A percentile compares a stretch with the other conserved stretches of the same genome.
Conservation (phyloP, 1,139 yeast species). For the Lodderomyces elongisporus region DNA sequence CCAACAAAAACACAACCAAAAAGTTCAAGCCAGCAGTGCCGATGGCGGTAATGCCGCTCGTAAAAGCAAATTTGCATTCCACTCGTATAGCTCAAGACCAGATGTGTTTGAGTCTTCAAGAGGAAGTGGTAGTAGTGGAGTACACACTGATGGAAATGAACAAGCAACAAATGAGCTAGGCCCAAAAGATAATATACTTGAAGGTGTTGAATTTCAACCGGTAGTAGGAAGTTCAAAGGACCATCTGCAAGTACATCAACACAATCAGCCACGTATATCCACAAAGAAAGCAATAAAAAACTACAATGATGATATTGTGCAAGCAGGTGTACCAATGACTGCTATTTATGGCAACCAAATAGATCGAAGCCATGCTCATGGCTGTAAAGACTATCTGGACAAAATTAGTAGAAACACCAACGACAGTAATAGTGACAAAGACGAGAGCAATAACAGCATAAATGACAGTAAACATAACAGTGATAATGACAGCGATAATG, state of each 20-base stretch:
- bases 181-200: not conserved
- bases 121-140: conserved; percentile 30
- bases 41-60: conserved; percentile 5
- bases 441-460: conserved; percentile 11
- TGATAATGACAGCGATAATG: conserved; percentile 5
- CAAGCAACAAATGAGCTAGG: not conserved
- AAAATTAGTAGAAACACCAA: too few species aligned
- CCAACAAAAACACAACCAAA: not conserved
- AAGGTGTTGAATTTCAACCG: not conserved
- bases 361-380: too few species aligned
- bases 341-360: too few species aligned
- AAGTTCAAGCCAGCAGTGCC: conserved; percentile 2
- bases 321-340: too few species aligned
- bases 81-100: conserved; percentile 17
- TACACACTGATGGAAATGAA: not conserved
- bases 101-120: conserved; percentile 32
- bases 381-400: too few species aligned
- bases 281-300: too few species aligned
- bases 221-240: too few species aligned
- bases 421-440: conserved; percentile 16
- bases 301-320: too few species aligned
- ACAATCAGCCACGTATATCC: too few species aligned
- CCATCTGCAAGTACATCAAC: too few species aligned
- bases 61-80: too few species aligned
- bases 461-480: conserved; percentile 1